Evolutionary conservation across 257 asterid genomes (phyloP).

Genomic region (Cinchona pubescens): DNA sequence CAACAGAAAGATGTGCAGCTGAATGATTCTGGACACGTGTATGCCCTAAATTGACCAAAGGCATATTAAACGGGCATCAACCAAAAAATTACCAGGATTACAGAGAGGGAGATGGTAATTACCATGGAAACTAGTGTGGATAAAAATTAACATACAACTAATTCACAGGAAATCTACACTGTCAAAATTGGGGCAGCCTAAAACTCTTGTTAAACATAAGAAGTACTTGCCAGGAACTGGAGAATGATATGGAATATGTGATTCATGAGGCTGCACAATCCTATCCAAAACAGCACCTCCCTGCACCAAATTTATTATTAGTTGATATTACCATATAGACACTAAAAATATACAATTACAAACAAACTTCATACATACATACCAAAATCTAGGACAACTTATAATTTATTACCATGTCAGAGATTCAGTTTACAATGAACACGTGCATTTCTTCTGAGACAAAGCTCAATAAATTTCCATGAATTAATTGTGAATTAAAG

Average conservation of each 20-base stretch:
- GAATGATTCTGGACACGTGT: neutral
- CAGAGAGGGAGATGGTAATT: neutral
- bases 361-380: neutral
- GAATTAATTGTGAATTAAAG: neutral
- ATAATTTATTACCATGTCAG: neutral
- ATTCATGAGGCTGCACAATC: conserved; percentile 82
- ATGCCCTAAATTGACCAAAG: neutral
- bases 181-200: neutral
- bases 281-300: conserved; percentile 71
- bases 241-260: conserved; percentile 94
- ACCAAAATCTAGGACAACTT: neutral
- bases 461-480: neutral
- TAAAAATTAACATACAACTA: neutral
- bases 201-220: neutral
- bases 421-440: neutral
- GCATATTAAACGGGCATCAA: neutral
- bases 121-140: neutral
- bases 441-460: neutral
- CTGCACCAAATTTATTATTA: conserved; percentile 40
- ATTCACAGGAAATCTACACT: neutral
- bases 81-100: neutral
- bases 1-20: neutral
- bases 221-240: conserved; percentile 73
- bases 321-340: neutral
- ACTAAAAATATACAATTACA: neutral